Evolutionary conservation across 2,329 filamentous ascomycete genomes (phyloP), one percentile per base, ranked within the genome.

Genomic region (Hirsutella rhossiliensis): DNA sequence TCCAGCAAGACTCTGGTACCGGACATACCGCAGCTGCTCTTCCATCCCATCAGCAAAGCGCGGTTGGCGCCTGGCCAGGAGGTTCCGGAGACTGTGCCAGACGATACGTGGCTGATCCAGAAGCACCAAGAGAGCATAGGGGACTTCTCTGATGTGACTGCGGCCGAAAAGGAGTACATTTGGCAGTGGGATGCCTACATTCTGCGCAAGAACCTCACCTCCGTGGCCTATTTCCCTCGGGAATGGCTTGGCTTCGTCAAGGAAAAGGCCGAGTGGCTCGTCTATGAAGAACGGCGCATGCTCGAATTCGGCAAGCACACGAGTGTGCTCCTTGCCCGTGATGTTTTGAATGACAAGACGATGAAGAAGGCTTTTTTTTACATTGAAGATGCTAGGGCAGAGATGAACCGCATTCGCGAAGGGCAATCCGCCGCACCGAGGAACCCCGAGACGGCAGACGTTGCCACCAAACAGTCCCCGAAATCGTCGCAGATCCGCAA

Each of bases 131-230:
- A 79, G 45, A 71, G 69, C 43, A 69, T 79, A 43, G 64, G 67
- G 27, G 76, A 79, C 48, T 78, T 75, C 52, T 71, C 68, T 9
- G 75, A 79, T 49, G 66, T 79, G 23, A 69, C 69, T 12, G 54
- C 62, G 3, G 61, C 66, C 15, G 75, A 80, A 52, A 75, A 73
- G 54, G 75, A 78, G 48, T 79, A 73, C 46, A 73, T 79, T 44
- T 65, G 67, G 50, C 70, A 73, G 48, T 80, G 75, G 75, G 75
- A 78, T 47, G 64, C 67, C 1, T 77, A 72, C 50, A 69, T 76
- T 40, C 65, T 75, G 9, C 62, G 62, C 38, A 66, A 72, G 50
- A 69, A 66, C 43, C 59, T 78, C 40, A 72, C 70, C 5, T 71
- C 73, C 5, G 66, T 67, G 28, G 67, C 69, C 4, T 76, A 73